Evolutionary conservation across 805 yeast genomes (phyloP), one percentile per base, ranked within the genome.

Genomic region (Candida koratica): DNA sequence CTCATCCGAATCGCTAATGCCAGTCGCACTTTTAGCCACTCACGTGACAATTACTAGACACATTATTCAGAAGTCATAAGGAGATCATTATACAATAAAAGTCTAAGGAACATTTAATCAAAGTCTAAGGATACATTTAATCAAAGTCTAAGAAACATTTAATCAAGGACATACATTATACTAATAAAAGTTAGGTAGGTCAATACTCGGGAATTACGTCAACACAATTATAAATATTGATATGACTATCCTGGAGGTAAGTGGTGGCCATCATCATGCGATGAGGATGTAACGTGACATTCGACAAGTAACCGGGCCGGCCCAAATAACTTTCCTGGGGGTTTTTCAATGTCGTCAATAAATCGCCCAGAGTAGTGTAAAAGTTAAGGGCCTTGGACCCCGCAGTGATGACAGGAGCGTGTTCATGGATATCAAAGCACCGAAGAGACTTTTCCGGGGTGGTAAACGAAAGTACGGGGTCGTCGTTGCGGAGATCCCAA

Each of bases 331-430:
- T 52, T 46, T 64, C 60, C 51, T 64, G 60, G 24, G 74, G 69
- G 49, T 64, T 78, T 49, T 71, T 73, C 45, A 89, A 73, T 7
- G 74, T 70, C 1, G 85, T 64, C 5, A 89, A 63, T 37, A 76
- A 55, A 41, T 84, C 84, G 2, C 97, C 97, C 0, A 83, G 65
- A 0, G 96, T 86, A 3, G 95, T 79, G 84, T 93, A 89, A 4
- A 93, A 60, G 29, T 85, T 81, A 11, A 88, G 78, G 23, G 75
- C 70, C 43, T 82, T 82, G 1, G 89, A 80, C 0, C 96, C 97
- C 3, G 96, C 83, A 2, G 89, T 90, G 39, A 93, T 75, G 2
- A 93, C 71, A 1, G 98, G 97, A 0, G 97, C 98, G 61, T 93
- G 98, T 51, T 93, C 98, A 60, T 93, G 98, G 4, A 86, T 77